Base-by-base conservation (phyloP, 352 stramenopile genomes). In the Phytophthora macrochlamydospora region DNA sequence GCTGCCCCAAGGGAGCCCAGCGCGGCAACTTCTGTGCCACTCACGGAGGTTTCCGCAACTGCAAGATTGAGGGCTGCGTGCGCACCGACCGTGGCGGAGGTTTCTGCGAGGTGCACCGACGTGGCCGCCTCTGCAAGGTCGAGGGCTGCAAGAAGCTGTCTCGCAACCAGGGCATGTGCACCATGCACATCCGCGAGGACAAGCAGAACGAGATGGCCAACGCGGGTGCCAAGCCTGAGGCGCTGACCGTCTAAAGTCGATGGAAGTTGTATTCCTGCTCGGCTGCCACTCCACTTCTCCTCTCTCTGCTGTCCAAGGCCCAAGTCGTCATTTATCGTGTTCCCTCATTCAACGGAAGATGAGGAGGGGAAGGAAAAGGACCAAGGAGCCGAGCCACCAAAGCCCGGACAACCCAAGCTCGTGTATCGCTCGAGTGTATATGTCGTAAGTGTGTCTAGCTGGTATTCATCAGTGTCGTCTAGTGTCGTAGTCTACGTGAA, bases 71-170 rank as follows among this genome's bases (percentile, higher is more conserved):
- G 42, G 83, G 75, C 57, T 95, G 87, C 51, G 81, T 93, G 12
- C 85, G 86, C 57, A 94, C 86, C 24, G 87, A 95, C 61, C 84
- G 87, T 37, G 87, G 87, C 28, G 87, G 87, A 44, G 87, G 87
- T 48, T 95, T 91, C 68, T 95, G 87, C 56, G 86, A 95, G 62
- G 87, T 94, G 43, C 87, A 95, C 73, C 86, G 87, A 44, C 84
- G 85, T 50, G 86, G 85, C 28, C 83, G 83, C 12, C 78, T 93
- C 5, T 95, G 87, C 49, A 94, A 93, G 68, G 72, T 94, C 44
- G 81, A 93, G 42, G 87, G 84, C 37, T 95, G 87, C 76, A 95
- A 95, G 76, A 95, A 95, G 65, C 79, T 95, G 12, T 90, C 85
- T 12, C 87, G 87, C 28, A 95, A 94, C 75, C 81, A 95, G 65